phyloP scores from a whole-genome alignment of 2,329 filamentous ascomycete genomes.

The Pseudopithomyces maydicus region DNA sequence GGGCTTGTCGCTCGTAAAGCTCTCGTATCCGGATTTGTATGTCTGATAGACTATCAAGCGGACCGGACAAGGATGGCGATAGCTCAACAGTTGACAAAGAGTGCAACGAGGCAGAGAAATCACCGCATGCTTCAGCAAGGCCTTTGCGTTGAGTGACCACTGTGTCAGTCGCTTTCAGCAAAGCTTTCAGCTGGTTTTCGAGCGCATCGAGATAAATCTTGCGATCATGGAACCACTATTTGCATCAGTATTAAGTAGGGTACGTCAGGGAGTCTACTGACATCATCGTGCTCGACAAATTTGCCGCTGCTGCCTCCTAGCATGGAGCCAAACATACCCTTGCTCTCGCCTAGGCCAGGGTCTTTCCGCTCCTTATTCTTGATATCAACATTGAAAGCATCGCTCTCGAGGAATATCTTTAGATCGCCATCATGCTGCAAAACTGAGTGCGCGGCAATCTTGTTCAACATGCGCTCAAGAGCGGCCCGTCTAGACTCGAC shows the following conservation, averaged over 20 bases:
- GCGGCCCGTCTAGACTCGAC: slow-evolving; percentile 90
- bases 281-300: slow-evolving; percentile 97
- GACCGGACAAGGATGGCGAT: slow-evolving; percentile 83
- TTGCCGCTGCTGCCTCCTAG: slow-evolving; percentile 74
- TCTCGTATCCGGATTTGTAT: slow-evolving; percentile 93
- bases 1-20: slow-evolving; percentile 93
- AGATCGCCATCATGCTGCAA: slow-evolving; percentile 92
- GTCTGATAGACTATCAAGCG: slow-evolving; percentile 88
- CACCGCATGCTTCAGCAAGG: slow-evolving; percentile 88
- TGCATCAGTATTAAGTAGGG: slow-evolving; percentile 14
- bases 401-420: slow-evolving; percentile 96
- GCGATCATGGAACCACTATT: slow-evolving; percentile 94
- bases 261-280: slow-evolving; percentile 51
- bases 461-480: slow-evolving; percentile 97
- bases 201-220: slow-evolving; percentile 92
- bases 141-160: slow-evolving; percentile 92
- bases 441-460: slow-evolving; percentile 85
- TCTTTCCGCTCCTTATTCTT: slow-evolving; percentile 97
- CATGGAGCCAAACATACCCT: slow-evolving; percentile 90
- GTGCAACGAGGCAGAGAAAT: slow-evolving; percentile 93
- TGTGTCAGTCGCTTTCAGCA: slow-evolving; percentile 91
- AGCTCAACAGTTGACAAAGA: slow-evolving; percentile 91
- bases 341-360: slow-evolving; percentile 83
- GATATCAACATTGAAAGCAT: slow-evolving; percentile 92
- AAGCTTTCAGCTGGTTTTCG: slow-evolving; percentile 85